Base-by-base conservation (phyloP, 2,329 filamentous ascomycete genomes). In the Mariannaea sp. region DNA sequence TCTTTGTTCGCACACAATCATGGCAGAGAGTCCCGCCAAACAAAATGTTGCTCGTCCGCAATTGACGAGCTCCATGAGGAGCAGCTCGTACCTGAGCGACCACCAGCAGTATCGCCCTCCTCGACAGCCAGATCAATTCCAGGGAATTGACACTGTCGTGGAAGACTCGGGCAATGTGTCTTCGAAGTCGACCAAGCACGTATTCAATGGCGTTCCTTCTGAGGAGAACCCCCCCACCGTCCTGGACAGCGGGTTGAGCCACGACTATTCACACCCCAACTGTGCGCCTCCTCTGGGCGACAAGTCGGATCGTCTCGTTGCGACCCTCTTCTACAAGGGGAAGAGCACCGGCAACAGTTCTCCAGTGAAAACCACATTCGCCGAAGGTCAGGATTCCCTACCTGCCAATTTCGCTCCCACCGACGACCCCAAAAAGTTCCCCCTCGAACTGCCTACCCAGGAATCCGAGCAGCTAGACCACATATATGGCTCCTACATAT, bases 401-500 rank as follows among this genome's bases (percentile, higher is more conserved):
- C 78, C 81, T 35, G 67, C 76, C 45, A 81, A 85, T 75, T 71
- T 87, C 65, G 81, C 83, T 14, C 82, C 86, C 7, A 82, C 84
- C 42, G 80, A 77, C 60, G 77, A 80, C 60, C 76, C 80, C 50
- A 78, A 81, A n/a, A 74, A 75, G 58, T 85, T 85, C 62, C 82
- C 84, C 19, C 76, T 86, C 44, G 82, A 87, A 68, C 78, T 81
- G 53, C 77, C 83, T 54, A 76, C 78, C 48, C 71, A 77, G 61
- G 78, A 84, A 66, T 65, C 68, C 12, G 77, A 86, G 70, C 75
- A 83, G 50, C 78, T 86, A 46, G 84, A 87, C 65, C 82, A 85
- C 56, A 77, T 87, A 14, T 87, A 87, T 62, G 84, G 84, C 57
- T 84, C 82, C 16, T 85, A 85, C 64, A 80, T 87, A 65, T 86